Evolutionary conservation across 352 stramenopile genomes (phyloP), one percentile per base, ranked within the genome.

Genomic region (Pythium phragmiticola): DNA sequence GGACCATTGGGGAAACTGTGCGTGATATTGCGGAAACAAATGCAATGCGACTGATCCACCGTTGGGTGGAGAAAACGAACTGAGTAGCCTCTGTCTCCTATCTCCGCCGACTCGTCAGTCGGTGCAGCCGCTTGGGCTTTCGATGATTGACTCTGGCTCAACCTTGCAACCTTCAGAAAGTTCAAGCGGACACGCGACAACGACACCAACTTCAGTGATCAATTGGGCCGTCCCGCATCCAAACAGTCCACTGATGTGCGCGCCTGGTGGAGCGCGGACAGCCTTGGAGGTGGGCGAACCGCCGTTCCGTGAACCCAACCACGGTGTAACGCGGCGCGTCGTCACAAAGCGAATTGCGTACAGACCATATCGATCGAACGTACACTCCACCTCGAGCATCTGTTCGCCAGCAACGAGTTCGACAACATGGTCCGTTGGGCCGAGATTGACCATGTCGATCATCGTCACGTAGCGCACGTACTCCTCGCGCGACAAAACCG

Each of bases 261-360:
- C 12, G 39, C 7, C 7, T 19, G 39, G 11, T 45, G 39, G 7
- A 45, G 39, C 12, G 16, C 39, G 6, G 39, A 41, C 36, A 13
- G 39, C 16, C 12, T 12, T 45, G 26, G 12, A n/a, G 6, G 48
- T 54, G 47, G 33, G 6, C n/a, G 47, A 36, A n/a, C 7, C 9
- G 21, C 47, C 13, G 21, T 53, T 21, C 11, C 47, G 47, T 4
- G 11, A 37, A n/a, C 47, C 47, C 30, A 53, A 36, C 47, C 47
- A 53, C 19, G 47, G 47, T 11, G 47, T 53, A n/a, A 34, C 21
- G 46, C 21, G 45, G 45, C 28, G 45, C n/a, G 45, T 51, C 17
- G 45, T 54, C 23, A 54, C 26, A 14, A 54, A 21, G 28, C 21
- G 48, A 21, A 54, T 14, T 9, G 48, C 48, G 13, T 33, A 41